These are phyloP conservation scores for Akanthomyces muscarius DNA, from an alignment of 2,329 filamentous ascomycete species.

Conservation along the genomic window DNA sequence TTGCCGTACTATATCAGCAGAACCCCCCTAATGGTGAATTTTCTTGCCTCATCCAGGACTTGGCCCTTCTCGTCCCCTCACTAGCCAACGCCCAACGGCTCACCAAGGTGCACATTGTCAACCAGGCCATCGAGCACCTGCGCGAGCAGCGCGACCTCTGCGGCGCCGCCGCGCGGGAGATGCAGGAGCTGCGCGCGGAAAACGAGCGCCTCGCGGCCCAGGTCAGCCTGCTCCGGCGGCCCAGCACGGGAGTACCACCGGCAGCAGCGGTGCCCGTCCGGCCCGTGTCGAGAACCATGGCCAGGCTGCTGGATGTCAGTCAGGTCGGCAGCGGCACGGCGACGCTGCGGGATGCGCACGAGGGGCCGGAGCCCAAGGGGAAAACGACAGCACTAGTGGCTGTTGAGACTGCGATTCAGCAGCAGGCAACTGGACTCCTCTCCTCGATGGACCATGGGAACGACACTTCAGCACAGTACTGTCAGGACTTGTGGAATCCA, in stretches of 20 bases:
- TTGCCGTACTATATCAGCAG: too few species aligned
- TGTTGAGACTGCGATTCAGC: background rate
- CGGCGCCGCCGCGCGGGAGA: background rate
- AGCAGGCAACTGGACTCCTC: background rate
- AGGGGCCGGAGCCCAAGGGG: background rate
- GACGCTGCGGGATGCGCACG: background rate
- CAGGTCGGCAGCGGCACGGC: background rate
- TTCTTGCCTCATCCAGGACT: background rate
- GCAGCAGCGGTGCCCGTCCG: background rate
- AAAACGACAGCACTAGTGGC: background rate
- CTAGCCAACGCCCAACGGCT: constrained; percentile 3
- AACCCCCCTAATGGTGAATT: too few species aligned
- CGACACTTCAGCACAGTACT: background rate
- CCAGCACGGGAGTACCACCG: background rate
- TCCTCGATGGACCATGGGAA: background rate
- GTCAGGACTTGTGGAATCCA: background rate
- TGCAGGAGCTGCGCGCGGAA: constrained; percentile 7
- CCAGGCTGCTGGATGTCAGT: background rate
- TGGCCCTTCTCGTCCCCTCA: constrained; percentile 4
- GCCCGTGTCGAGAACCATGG: background rate
- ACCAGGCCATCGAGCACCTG: constrained; percentile 5
- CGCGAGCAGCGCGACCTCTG: constrained; percentile 4
- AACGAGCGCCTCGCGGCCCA: background rate
- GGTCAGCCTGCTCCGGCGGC: background rate
- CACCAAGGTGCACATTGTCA: constrained; percentile 13